Evolutionary conservation across 352 stramenopile species (phyloP), one percentile per base, ranked within the genome.

Genomic region (Phytophthora colocasiae): DNA sequence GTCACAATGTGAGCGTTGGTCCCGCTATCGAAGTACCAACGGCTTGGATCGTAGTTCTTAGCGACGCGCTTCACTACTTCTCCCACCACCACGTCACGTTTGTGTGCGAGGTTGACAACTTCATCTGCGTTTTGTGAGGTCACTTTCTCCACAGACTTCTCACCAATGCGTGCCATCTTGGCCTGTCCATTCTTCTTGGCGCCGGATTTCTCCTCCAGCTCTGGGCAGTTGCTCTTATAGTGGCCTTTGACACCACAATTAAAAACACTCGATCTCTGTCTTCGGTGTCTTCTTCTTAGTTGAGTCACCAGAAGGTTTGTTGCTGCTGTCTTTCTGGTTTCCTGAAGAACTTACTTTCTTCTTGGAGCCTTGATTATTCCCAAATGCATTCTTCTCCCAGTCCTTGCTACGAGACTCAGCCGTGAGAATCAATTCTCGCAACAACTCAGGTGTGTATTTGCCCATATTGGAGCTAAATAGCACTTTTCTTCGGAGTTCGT

Each of bases 11-110:
- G 49, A 24, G 54, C 62, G 26, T 70, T 57, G 17, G 22, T 52
- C 17, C 62, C 54, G 4, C 24, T 70, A 15, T 65, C 47, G 24
- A 71, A 71, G 11, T 57, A 71, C 63, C 54, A 62, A 26, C 15
- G 11, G 29, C 41, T 39, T 32, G 36, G 45, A 15, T 58, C 45
- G 24, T 50, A 61, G 0, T 52, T 6, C 22, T 58, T 53, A 11
- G 19, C 12, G 3, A 55, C 24, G 2, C 19, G 2, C 24, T 59
- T 63, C 5, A 55, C 48, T 7, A 54, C 47, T 41, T 41, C 15
- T 12, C 29, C 15, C 15, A 54, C 31, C 12, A 54, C 47, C 15
- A 54, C 47, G 27, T 59, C 19, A 26, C 24, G 45, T 32, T 55
- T 64, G 32, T 43, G 1, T 6, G 22, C 22, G 22, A 22, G 22